Evolutionary conservation across 1,284 basidiomycete genomes (phyloP).

Genomic region (Anthracocystis walkeri): DNA sequence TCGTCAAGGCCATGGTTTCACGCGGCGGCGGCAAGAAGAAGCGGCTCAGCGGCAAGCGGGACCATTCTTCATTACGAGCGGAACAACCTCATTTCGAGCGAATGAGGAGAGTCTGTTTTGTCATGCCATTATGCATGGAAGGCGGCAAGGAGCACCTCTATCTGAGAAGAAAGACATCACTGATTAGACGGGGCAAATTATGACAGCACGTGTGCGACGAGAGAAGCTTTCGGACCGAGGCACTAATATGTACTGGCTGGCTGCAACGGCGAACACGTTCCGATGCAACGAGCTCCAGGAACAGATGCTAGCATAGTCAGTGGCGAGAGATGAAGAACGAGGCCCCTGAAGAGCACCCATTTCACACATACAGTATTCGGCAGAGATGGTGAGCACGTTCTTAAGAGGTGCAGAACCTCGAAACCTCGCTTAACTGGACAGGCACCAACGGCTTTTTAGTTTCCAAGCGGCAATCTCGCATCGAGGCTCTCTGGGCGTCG

Average conservation of each 20-base stretch:
- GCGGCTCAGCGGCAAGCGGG: slow-evolving; percentile 1
- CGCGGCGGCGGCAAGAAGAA: slow-evolving; percentile 5
- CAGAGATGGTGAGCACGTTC: slow-evolving; percentile 25
- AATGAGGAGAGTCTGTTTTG: background rate
- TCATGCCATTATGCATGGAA: background rate
- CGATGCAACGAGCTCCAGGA: background rate
- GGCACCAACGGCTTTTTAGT: slow-evolving; percentile 4
- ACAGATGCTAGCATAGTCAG: too few species aligned
- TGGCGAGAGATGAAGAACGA: too few species aligned
- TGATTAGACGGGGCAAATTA: slow-evolving; percentile 2
- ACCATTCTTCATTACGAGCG: background rate
- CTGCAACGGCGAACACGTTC: slow-evolving; percentile 26
- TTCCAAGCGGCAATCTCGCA: slow-evolving; percentile 1
- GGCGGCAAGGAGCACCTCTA: background rate
- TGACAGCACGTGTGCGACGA: too few species aligned
- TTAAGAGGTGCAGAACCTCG: background rate
- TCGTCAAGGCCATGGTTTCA: background rate
- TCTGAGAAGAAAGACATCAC: background rate
- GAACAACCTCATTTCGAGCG: too few species aligned
- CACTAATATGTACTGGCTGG: background rate
- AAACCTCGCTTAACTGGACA: slow-evolving; percentile 39
- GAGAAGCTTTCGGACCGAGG: background rate
- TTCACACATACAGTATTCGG: background rate
- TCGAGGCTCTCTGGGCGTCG: background rate
- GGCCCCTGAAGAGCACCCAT: too few species aligned